These are phyloP conservation scores for Torrubiellomyces zombiae DNA, from an alignment of 2,329 filamentous ascomycete genomes.

Conservation along the genomic window DNA sequence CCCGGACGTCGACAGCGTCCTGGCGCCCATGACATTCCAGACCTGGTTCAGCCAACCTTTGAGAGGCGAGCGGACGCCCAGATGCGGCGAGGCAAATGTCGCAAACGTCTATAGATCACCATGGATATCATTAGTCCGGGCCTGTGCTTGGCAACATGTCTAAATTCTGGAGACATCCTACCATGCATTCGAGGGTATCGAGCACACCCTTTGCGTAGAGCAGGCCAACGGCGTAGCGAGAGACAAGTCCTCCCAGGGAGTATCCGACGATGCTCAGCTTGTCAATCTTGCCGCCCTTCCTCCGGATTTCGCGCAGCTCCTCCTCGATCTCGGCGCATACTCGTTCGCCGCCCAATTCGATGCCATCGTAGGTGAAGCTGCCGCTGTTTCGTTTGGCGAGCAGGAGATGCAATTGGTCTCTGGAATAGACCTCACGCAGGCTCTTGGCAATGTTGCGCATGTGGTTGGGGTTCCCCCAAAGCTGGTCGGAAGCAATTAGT, in stretches of 20 bases:
- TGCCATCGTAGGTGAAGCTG: constrained; percentile 54
- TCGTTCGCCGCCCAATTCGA: constrained; percentile 50
- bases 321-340: constrained; percentile 52
- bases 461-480: constrained; percentile 69
- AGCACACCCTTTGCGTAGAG: constrained; percentile 68
- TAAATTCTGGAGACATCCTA: constrained; percentile 23
- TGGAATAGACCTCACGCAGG: constrained; percentile 42
- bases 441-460: constrained; percentile 50
- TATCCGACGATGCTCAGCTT: constrained; percentile 84
- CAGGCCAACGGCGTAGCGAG: constrained; percentile 73
- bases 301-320: constrained; percentile 37
- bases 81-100: constrained; percentile 75
- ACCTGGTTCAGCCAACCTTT: constrained; percentile 48
- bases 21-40: constrained; percentile 73
- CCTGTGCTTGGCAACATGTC: neutral
- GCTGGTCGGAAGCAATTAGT: too few species aligned
- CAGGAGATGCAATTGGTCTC: constrained; percentile 51
- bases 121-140: constrained; percentile 5
- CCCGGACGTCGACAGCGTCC: constrained; percentile 68
- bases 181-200: constrained; percentile 62
- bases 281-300: constrained; percentile 51
- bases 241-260: constrained; percentile 73
- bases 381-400: constrained; percentile 58
- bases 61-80: constrained; percentile 56
- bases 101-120: constrained; percentile 56